A percentile compares a stretch with the other conserved stretches of the same genome.
phyloP scores from a whole-genome alignment of 1,284 basidiomycete genomes.

The Ceratobasidium sp. region DNA sequence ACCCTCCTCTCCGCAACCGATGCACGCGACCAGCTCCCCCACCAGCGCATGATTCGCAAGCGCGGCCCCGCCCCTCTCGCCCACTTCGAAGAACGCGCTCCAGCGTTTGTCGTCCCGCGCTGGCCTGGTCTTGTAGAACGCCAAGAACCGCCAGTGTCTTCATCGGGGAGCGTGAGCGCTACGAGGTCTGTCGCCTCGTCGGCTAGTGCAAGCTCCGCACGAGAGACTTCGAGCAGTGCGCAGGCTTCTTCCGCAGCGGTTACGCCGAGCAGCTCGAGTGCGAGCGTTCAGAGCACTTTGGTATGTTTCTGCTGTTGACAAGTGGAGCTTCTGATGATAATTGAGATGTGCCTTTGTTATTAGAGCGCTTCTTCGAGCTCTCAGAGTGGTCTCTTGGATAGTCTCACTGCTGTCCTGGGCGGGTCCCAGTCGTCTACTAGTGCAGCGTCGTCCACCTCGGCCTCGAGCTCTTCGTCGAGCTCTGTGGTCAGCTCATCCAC shows the following conservation, averaged over 20 bases:
- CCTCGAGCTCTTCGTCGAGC: constrained; percentile 2
- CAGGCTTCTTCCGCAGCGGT: constrained; percentile 2
- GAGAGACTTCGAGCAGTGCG: not conserved
- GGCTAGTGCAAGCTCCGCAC: too few species aligned
- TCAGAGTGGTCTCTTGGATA: not conserved
- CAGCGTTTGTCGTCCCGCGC: constrained; percentile 4
- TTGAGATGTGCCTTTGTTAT: not conserved
- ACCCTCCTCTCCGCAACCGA: constrained; percentile 8
- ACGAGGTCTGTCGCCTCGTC: too few species aligned
- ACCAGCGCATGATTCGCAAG: constrained; percentile 40
- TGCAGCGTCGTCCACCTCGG: constrained; percentile 11
- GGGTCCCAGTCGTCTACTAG: constrained; percentile 4
- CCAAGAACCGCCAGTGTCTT: not conserved
- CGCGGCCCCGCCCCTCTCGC: constrained; percentile 4
- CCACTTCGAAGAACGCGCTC: not conserved
- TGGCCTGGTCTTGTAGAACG: constrained; percentile 1
- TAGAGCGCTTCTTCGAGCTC: constrained; percentile 22
- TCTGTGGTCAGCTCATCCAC: not conserved
- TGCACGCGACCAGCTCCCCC: constrained; percentile 35
- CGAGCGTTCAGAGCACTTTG: not conserved
- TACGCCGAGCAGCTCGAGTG: not conserved
- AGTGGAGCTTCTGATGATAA: constrained; percentile 2
- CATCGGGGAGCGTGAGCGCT: too few species aligned
- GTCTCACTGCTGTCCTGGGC: constrained; percentile 2
- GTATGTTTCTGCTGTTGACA: not conserved